Evolutionary conservation across 2,329 filamentous ascomycete genomes (phyloP), one percentile per base, ranked within the genome.

Genomic region (Pestalotiopsis fici): DNA sequence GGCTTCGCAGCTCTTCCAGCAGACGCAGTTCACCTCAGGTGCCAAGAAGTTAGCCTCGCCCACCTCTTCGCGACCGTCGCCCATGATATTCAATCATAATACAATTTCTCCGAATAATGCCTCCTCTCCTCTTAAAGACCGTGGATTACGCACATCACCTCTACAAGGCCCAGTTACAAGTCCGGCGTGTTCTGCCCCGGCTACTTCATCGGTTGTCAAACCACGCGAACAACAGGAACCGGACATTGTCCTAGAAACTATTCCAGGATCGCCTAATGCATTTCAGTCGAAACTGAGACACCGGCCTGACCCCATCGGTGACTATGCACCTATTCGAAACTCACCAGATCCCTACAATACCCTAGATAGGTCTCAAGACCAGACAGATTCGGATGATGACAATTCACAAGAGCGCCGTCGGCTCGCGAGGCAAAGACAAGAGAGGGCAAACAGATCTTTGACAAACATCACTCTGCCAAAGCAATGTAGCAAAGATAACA

Each of bases 51-150:
- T 79, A 59, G 89, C 86, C 13, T 67, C 65, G 67, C 87, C 87
- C 23, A 88, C 87, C 0, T 88, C 86, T 1, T 89, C 87, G 1
- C 81, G 87, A 12, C 87, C 87, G 0, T 89, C 87, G 1, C 87
- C 87, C 0, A 78, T 82, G 55, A 71, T 83, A 3, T 82, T 85
- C 12, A 72, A 72, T 15, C 75, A 79, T 27, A 80, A 85, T 63
- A 77, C 79, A 1, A 82, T 84, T 3, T 86, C 85, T 2, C 81
- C 85, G 0, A 84, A 83, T 56, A 75, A 78, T 2, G 73, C 80
- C 55, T 82, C 79, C 0, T 88, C 86, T 1, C 86, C 86, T 0
- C 73, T 87, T 1, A 87, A 86, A 72, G 79, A 83, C 43, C 81
- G 83, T 28, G 81, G 81, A 18, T 79, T 85, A 62, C 79, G 83